phyloP scores from a whole-genome alignment of 2,329 filamentous ascomycete species.

The Neonectria faginata region DNA sequence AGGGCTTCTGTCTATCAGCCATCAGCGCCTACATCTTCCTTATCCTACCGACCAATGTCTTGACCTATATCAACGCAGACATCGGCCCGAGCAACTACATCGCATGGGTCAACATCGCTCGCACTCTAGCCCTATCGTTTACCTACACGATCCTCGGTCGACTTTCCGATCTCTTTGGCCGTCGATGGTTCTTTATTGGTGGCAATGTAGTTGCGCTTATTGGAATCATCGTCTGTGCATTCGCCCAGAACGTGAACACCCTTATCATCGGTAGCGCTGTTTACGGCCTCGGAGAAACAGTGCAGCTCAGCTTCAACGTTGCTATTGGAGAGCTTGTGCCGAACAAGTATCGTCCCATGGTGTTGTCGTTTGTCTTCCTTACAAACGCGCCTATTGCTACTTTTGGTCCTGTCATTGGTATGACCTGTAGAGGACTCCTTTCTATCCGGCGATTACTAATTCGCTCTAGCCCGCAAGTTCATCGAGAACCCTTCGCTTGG shows the following conservation, averaged over 20 bases:
- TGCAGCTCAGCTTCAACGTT: conserved; percentile 53
- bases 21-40: conserved; percentile 54
- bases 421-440: neutral
- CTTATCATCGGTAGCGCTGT: conserved; percentile 53
- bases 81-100: conserved; percentile 52
- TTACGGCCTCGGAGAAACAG: conserved; percentile 52
- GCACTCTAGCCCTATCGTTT: conserved; percentile 52
- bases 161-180: conserved; percentile 54
- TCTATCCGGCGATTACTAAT: neutral
- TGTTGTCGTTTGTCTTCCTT: conserved; percentile 49
- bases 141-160: conserved; percentile 54
- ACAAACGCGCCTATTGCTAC: conserved; percentile 50
- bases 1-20: conserved; percentile 54
- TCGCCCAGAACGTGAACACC: conserved; percentile 50
- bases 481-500: conserved; percentile 50
- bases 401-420: conserved; percentile 52
- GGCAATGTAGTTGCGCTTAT: conserved; percentile 52
- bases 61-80: conserved; percentile 53
- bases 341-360: conserved; percentile 55
- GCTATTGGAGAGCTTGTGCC: conserved; percentile 56
- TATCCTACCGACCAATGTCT: conserved; percentile 53
- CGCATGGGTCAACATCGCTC: conserved; percentile 52
- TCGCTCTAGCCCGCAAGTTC: conserved; percentile 48
- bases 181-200: conserved; percentile 55
- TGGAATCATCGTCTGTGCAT: conserved; percentile 52